Percentiles rank a stretch among this genome's conserved stretches.
These are phyloP conservation scores for Suhomyces canberraensis DNA, from an alignment of 805 yeast species.

Conservation along the genomic window DNA sequence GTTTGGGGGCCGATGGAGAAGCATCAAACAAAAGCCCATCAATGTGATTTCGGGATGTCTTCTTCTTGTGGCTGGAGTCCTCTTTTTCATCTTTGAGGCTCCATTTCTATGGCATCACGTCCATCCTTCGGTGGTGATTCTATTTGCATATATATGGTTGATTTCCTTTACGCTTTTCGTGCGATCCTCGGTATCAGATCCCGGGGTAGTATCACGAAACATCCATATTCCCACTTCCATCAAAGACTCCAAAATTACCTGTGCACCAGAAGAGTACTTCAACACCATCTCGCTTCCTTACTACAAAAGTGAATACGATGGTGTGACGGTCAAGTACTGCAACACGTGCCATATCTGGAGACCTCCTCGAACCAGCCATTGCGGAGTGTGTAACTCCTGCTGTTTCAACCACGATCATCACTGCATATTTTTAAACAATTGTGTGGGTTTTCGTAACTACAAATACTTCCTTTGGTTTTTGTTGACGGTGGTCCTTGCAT, in stretches of 20 bases:
- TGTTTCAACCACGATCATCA: slow-evolving; percentile 69
- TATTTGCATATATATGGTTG: slow-evolving; percentile 59
- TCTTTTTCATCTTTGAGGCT: slow-evolving; percentile 48
- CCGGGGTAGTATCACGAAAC: slow-evolving; percentile 69
- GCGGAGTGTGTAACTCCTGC: slow-evolving; percentile 67
- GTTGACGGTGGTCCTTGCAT: slow-evolving; percentile 15
- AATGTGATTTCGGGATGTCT: slow-evolving; percentile 32
- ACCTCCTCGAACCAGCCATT: slow-evolving; percentile 67
- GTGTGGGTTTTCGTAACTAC: slow-evolving; percentile 41
- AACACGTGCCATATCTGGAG: slow-evolving; percentile 58
- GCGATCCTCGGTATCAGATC: slow-evolving; percentile 58
- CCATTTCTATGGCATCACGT: slow-evolving; percentile 55
- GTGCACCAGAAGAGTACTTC: slow-evolving; percentile 18
- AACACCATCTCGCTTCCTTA: slow-evolving; percentile 21
- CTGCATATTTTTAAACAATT: slow-evolving; percentile 56
- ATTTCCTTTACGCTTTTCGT: slow-evolving; percentile 47
- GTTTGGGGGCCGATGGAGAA: slow-evolving; percentile 63
- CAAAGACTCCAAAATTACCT: slow-evolving; percentile 3
- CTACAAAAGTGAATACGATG: slow-evolving; percentile 16
- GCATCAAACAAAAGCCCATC: slow-evolving; percentile 39
- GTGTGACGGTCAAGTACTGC: slow-evolving; percentile 56
- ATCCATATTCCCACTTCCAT: slow-evolving; percentile 43
- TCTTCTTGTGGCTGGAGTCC: slow-evolving; percentile 45
- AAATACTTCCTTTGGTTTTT: slow-evolving; percentile 34
- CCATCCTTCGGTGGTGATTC: slow-evolving; percentile 53